Percentiles rank a stretch among this genome's conserved stretches.
phyloP scores from a whole-genome alignment of 2,329 filamentous ascomycete species.

The Arthrobotrys megalospora region DNA sequence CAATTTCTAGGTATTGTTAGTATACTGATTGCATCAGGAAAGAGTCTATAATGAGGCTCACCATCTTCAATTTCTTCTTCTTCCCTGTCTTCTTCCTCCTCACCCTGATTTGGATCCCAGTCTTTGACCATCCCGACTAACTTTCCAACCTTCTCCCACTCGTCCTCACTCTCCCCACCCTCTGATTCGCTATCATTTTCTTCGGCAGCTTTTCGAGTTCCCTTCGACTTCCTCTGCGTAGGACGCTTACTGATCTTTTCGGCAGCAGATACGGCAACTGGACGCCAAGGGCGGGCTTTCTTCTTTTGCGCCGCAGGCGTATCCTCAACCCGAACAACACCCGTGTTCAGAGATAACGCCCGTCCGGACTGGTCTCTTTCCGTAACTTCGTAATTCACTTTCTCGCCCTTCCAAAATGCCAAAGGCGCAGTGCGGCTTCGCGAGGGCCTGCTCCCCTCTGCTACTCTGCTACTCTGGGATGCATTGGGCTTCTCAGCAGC shows the following conservation, averaged over 20 bases:
- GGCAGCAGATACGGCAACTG: constrained; percentile 12
- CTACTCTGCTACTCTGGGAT: constrained; percentile 26
- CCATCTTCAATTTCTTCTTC: constrained; percentile 50
- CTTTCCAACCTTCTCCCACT: constrained; percentile 65
- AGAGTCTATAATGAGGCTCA: constrained; percentile 62
- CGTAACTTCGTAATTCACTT: constrained; percentile 76
- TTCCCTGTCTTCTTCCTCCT: constrained; percentile 44
- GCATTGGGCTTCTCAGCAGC: constrained; percentile 11
- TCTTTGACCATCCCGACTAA: constrained; percentile 61
- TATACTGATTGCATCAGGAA: background rate
- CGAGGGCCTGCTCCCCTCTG: constrained; percentile 70
- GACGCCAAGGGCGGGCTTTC: constrained; percentile 15
- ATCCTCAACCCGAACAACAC: constrained; percentile 43
- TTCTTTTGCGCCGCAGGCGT: constrained; percentile 29
- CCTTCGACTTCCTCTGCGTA: constrained; percentile 33
- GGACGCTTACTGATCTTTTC: constrained; percentile 16
- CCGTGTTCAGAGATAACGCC: constrained; percentile 33
- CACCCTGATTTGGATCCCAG: constrained; percentile 31
- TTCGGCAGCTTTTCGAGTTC: constrained; percentile 2
- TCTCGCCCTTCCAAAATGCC: constrained; percentile 89
- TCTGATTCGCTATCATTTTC: constrained; percentile 63
- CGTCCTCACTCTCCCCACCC: constrained; percentile 65
- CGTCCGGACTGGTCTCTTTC: constrained; percentile 67
- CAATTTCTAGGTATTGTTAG: constrained; percentile 49
- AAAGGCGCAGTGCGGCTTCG: constrained; percentile 83